Conservation (phyloP, 2,329 filamentous ascomycete species). For the Fusarium veterinarium region DNA sequence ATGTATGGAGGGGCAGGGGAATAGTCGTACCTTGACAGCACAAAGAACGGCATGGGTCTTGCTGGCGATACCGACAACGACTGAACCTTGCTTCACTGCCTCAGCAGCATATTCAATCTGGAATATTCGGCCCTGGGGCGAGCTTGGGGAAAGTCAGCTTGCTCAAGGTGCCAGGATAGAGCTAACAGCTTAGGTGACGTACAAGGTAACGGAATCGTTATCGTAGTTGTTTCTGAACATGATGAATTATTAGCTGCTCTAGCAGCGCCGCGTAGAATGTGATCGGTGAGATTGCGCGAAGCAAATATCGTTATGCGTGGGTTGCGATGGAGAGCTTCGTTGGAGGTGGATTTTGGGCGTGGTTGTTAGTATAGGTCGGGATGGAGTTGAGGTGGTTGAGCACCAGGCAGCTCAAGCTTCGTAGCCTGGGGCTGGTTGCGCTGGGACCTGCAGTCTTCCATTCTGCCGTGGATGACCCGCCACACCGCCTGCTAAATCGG, state of each 20-base stretch:
- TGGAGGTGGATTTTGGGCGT: conserved; percentile 34
- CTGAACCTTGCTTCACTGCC: conserved; percentile 98
- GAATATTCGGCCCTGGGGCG: conserved; percentile 98
- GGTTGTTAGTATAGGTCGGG: conserved; percentile 31
- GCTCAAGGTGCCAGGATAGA: conserved; percentile 29
- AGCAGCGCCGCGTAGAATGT: conserved; percentile 34
- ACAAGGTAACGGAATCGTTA: conserved; percentile 99
- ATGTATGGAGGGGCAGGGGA: conserved; percentile 12
- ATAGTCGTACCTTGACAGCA: conserved; percentile 83
- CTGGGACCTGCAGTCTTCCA: conserved; percentile 16
- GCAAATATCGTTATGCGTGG: conserved; percentile 13
- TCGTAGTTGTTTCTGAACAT: conserved; percentile 99
- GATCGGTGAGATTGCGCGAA: conserved; percentile 14
- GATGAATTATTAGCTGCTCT: conserved; percentile 41
- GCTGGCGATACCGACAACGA: conserved; percentile 96
- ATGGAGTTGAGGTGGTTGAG: conserved; percentile 38
- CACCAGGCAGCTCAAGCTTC: conserved; percentile 54
- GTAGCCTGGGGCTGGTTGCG: conserved; percentile 48
- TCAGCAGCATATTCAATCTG: conserved; percentile 99
- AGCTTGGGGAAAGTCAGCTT: conserved; percentile 67
- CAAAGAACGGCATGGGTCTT: conserved; percentile 98
- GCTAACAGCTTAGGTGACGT: conserved; percentile 55
- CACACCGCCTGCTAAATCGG: conserved; percentile 41
- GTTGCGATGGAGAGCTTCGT: conserved; percentile 30
- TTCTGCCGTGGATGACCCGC: conserved; percentile 40